Evolutionary conservation across 192 early-diverging fungal species (phyloP).

Genomic region (Linnemannia hyalina): DNA sequence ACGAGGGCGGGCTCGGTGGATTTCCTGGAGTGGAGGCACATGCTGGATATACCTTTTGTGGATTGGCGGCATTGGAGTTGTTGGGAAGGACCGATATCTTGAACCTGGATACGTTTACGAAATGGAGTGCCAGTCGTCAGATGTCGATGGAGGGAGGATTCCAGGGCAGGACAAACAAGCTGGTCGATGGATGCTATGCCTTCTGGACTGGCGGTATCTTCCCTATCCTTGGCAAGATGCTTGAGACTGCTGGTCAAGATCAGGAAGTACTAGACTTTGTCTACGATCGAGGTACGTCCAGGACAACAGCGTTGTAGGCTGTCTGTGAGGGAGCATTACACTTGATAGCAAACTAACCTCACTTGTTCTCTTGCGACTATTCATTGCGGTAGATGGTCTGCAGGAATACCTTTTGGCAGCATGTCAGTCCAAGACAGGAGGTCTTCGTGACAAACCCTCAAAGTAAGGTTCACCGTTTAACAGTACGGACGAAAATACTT

Average conservation of each 20-base stretch:
- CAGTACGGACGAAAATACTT: background rate
- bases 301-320: background rate
- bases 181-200: conserved; percentile 99
- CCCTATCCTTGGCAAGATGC: conserved; percentile 72
- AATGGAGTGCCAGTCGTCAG: conserved; percentile 85
- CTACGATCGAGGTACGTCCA: conserved; percentile 58
- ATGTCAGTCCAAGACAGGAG: conserved; percentile 85
- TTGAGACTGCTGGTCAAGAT: conserved; percentile 27
- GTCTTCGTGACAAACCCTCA: conserved; percentile 92
- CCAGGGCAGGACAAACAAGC: conserved; percentile 95
- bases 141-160: conserved; percentile 96
- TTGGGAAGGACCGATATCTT: conserved; percentile 75
- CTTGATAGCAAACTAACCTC: background rate
- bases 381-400: conserved; percentile 68
- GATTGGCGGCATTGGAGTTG: conserved; percentile 87
- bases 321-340: background rate
- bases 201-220: conserved; percentile 93
- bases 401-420: conserved; percentile 92
- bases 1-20: conserved; percentile 92
- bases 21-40: conserved; percentile 92
- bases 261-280: conserved; percentile 56
- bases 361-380: background rate
- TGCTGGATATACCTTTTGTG: conserved; percentile 97
- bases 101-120: conserved; percentile 69
- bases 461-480: conserved; percentile 65